phyloP scores from a whole-genome alignment of 495 filamentous ascomycete genomes.

The Trypethelium eluteriae region DNA sequence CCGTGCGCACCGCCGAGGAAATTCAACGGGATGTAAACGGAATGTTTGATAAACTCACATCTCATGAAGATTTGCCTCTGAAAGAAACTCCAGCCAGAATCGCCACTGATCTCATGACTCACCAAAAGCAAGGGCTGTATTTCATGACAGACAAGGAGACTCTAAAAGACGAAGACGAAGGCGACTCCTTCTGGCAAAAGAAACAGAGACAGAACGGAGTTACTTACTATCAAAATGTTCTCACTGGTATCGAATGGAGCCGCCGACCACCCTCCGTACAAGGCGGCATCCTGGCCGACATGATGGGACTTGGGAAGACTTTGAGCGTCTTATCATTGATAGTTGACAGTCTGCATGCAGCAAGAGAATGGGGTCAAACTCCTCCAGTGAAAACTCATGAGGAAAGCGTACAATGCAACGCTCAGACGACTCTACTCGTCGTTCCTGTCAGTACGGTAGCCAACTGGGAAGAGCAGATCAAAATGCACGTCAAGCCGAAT shows the following conservation, averaged over 20 bases:
- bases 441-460: slow-evolving; percentile 79
- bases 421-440: slow-evolving; percentile 77
- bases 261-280: slow-evolving; percentile 61
- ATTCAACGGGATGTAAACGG: slow-evolving; percentile 72
- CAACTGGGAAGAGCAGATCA: slow-evolving; percentile 89
- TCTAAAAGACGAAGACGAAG: slow-evolving; percentile 51
- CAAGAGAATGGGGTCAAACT: slow-evolving; percentile 49
- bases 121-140: slow-evolving; percentile 85
- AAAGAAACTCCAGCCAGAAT: slow-evolving; percentile 58
- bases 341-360: slow-evolving; percentile 51
- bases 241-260: slow-evolving; percentile 60
- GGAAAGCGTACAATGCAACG: slow-evolving; percentile 50
- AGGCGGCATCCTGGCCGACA: slow-evolving; percentile 90
- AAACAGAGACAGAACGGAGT: slow-evolving; percentile 41
- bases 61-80: slow-evolving; percentile 66
- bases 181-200: slow-evolving; percentile 38
- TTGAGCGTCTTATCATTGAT: slow-evolving; percentile 78
- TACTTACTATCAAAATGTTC: slow-evolving; percentile 65
- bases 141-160: slow-evolving; percentile 83
- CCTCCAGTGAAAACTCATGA: slow-evolving; percentile 33
- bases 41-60: slow-evolving; percentile 76
- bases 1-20: slow-evolving; percentile 66
- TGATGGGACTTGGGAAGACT: slow-evolving; percentile 97
- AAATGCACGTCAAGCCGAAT: slow-evolving; percentile 60
- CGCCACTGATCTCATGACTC: slow-evolving; percentile 62